phyloP scores from a whole-genome alignment of 805 yeast genomes.

The Komagataella phaffii region DNA sequence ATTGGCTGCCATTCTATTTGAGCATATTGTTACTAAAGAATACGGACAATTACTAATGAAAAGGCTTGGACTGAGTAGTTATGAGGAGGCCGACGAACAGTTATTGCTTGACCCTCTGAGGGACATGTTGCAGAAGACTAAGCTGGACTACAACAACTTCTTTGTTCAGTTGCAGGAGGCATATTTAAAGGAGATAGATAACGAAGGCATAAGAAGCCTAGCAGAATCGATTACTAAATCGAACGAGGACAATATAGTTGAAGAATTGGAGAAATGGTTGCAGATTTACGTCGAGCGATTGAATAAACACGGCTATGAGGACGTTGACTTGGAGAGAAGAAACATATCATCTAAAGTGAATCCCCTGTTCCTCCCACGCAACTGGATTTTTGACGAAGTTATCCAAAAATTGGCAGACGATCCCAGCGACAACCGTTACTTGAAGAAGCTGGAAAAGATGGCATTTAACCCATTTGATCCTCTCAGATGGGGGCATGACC shows the following conservation, averaged over 20 bases:
- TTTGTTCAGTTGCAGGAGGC: constrained; percentile 49
- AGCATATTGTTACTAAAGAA: constrained; percentile 41
- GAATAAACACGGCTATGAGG: constrained; percentile 21
- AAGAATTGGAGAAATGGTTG: constrained; percentile 38
- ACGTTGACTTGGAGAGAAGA: constrained; percentile 19
- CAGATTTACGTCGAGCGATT: constrained; percentile 30
- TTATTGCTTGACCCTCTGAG: constrained; percentile 46
- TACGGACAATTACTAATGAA: constrained; percentile 45
- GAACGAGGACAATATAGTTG: constrained; percentile 14
- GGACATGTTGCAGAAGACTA: constrained; percentile 42
- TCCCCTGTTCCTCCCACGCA: constrained; percentile 74
- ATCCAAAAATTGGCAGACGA: constrained; percentile 39
- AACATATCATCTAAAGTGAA: constrained; percentile 34
- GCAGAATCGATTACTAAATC: constrained; percentile 13
- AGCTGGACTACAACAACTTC: constrained; percentile 70
- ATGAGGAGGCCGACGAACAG: constrained; percentile 24
- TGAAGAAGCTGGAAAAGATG: constrained; percentile 60
- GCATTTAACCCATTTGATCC: constrained; percentile 60
- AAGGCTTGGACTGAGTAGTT: constrained; percentile 52
- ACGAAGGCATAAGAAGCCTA: constrained; percentile 13
- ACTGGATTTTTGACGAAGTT: constrained; percentile 80
- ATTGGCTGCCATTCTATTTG: constrained; percentile 50
- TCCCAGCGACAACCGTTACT: constrained; percentile 31
- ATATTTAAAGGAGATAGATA: constrained; percentile 14
- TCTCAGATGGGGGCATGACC: constrained; percentile 51